These are phyloP conservation scores for Calophaca sinica DNA, from an alignment of 306 rosid species.

Conservation along the genomic window DNA sequence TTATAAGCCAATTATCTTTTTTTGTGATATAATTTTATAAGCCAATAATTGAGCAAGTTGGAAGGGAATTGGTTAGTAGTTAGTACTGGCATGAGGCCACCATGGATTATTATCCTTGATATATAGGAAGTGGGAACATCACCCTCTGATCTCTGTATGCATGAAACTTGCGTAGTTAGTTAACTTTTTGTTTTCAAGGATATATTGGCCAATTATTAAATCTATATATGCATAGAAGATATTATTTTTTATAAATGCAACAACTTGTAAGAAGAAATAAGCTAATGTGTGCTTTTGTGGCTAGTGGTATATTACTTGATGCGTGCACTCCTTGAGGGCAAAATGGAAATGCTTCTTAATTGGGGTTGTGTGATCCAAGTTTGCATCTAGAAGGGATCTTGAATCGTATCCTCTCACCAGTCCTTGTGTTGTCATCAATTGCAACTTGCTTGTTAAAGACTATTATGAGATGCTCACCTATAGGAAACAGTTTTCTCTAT, in stretches of 20 bases:
- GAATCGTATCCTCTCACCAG: constrained; percentile 6
- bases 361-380: constrained; percentile 29
- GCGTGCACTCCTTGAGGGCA: constrained; percentile 34
- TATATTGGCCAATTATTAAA: not conserved
- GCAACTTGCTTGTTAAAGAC: constrained; percentile 32
- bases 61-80: constrained; percentile 13
- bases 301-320: constrained; percentile 31
- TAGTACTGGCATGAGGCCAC: not conserved
- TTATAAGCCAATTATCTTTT: constrained; percentile 16
- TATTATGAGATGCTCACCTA: not conserved
- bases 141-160: constrained; percentile 40
- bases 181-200: constrained; percentile 4
- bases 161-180: constrained; percentile 30
- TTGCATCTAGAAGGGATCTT: constrained; percentile 31
- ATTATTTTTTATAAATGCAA: constrained; percentile 50
- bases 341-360: not conserved
- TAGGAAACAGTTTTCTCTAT: too few species aligned
- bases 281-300: constrained; percentile 18
- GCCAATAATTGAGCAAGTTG: constrained; percentile 46
- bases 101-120: not conserved
- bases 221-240: constrained; percentile 39
- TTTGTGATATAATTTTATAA: not conserved
- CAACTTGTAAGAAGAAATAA: constrained; percentile 48
- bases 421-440: constrained; percentile 9
- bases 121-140: constrained; percentile 32